Base-by-base conservation (phyloP, 139 green algal genomes). In the Auxenochlorella pyrenoidosa region DNA sequence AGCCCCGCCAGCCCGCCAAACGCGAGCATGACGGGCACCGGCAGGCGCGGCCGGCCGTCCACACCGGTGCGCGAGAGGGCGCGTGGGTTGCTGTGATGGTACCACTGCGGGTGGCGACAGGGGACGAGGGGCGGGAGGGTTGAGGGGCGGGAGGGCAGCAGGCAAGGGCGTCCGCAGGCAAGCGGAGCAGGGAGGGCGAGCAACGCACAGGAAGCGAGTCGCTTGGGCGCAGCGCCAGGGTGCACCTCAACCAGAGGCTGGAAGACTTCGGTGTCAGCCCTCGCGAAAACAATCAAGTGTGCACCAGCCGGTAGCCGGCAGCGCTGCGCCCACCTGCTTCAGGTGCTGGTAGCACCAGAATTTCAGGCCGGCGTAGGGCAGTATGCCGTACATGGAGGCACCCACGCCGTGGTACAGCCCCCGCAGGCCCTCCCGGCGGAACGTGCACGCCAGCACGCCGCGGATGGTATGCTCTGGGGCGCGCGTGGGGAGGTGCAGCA, bases 321-420 rank as follows among this genome's bases (percentile, higher is more conserved):
- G n/a, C n/a, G 13, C 54, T 63, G 54, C 2, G 8, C 75, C 26
- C 59, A 88, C 59, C 75, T 92, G 84, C 79, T 99, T 99, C 76
- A 98, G 59, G 44, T 89, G 88, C 87, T 98, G 95, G 89, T 98
- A 99, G 5, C 96, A 87, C 63, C 94, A 99, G 83, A 99, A 99
- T 84, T 98, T 98, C 40, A 98, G 87, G 6, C 97, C 97, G 0
- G 97, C 95, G 87, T 99, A 99, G 0, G 97, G 97, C 75, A 99
- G 82, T 87, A 99, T 99, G 44, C 97, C 97, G 40, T 94, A 87
- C 79, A 99, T 73, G 0, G 96, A 98, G 22, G 97, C 95, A 3
- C 92, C 92, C 19, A 98, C 88, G 32, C 96, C 96, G 43, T 93
- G 86, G 86, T 98, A 98, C 80, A 98, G 83, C 3, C 95, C 96